phyloP scores from a whole-genome alignment of 1,139 yeast species.

The Geotrichum histeridarum region DNA sequence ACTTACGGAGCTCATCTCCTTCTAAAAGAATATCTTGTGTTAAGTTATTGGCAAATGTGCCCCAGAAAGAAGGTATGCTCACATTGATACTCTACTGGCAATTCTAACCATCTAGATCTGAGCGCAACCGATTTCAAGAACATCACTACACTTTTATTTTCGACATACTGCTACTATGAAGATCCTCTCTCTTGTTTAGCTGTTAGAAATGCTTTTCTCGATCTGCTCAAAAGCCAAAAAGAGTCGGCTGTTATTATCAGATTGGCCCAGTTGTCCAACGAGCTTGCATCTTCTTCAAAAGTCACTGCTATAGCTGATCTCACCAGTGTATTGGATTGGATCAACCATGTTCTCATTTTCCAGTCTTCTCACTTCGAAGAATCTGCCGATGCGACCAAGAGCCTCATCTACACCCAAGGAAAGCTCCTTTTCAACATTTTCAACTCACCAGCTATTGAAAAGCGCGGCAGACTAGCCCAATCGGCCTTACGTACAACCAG shows the following conservation, averaged over 20 bases:
- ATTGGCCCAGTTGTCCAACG: slow-evolving; percentile 27
- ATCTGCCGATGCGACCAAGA: slow-evolving; percentile 18
- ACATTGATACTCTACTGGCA: background rate
- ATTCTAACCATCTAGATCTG: slow-evolving; percentile 6
- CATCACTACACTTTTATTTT: slow-evolving; percentile 38
- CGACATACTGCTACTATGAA: slow-evolving; percentile 49
- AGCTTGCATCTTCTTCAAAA: slow-evolving; percentile 37
- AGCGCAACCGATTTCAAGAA: slow-evolving; percentile 10
- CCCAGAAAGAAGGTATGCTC: background rate
- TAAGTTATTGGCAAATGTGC: slow-evolving; percentile 7
- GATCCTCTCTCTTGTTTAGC: slow-evolving; percentile 47
- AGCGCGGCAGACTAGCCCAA: slow-evolving; percentile 26
- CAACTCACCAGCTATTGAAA: slow-evolving; percentile 20
- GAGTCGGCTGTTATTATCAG: slow-evolving; percentile 35
- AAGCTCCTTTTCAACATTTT: slow-evolving; percentile 27
- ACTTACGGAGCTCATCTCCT: slow-evolving; percentile 17
- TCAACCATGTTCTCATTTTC: slow-evolving; percentile 35
- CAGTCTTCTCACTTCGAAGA: slow-evolving; percentile 16
- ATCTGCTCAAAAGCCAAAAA: slow-evolving; percentile 37
- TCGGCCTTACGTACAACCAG: slow-evolving; percentile 32
- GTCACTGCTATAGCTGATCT: slow-evolving; percentile 51
- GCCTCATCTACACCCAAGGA: slow-evolving; percentile 28
- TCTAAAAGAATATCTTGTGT: slow-evolving; percentile 13
- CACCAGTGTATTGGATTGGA: slow-evolving; percentile 56
- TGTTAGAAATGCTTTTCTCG: slow-evolving; percentile 40